phyloP scores from a whole-genome alignment of 1,284 basidiomycete species.

The Leccinum griseonigrum region DNA sequence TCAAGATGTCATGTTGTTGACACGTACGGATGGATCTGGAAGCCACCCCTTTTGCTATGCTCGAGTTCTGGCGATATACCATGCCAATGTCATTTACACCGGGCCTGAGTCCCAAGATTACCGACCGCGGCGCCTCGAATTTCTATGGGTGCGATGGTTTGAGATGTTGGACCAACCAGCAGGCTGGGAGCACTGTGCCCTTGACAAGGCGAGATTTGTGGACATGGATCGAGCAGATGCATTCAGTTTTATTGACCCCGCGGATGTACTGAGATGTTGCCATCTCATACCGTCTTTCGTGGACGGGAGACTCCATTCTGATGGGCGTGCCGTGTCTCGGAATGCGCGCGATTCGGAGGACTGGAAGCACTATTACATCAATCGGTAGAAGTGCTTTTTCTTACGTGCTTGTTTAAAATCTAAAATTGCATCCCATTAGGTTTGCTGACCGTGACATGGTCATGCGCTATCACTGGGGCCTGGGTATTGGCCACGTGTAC shows the following conservation, averaged over 20 bases:
- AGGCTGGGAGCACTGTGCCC: neutral
- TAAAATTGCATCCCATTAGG: neutral
- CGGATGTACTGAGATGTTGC: neutral
- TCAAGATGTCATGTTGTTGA: neutral
- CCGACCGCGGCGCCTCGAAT: neutral
- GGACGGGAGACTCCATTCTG: neutral
- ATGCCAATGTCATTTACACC: neutral
- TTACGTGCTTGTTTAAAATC: neutral
- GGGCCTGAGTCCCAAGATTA: neutral
- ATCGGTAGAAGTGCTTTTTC: neutral
- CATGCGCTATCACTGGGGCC: constrained; percentile 6
- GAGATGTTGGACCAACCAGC: neutral
- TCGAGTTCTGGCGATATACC: neutral
- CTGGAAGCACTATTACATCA: constrained; percentile 3
- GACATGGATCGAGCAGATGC: neutral
- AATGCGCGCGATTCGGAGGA: neutral
- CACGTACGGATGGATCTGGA: neutral
- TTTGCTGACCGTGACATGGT: constrained; percentile 14
- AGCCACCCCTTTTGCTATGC: neutral
- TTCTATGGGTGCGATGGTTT: neutral
- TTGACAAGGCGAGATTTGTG: neutral
- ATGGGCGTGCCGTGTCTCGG: neutral
- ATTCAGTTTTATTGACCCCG: neutral
- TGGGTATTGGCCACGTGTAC: neutral
- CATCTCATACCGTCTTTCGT: neutral